phyloP scores from a whole-genome alignment of 768 basidiomycete species.

The Macrolepiota albuminosa region DNA sequence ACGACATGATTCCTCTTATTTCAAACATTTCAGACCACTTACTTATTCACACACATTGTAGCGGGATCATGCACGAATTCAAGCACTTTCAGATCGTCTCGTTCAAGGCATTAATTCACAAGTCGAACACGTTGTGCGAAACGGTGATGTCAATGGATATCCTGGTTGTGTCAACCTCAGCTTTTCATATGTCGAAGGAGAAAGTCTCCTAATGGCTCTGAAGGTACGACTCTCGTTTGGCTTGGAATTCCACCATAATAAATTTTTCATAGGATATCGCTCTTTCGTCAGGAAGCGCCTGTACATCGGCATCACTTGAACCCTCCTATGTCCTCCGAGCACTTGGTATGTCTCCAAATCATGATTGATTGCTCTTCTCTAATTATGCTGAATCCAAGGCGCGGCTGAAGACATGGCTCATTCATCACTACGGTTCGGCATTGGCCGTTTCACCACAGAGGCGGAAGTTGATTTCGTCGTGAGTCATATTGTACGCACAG shows the following conservation, averaged over 20 bases:
- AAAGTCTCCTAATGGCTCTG: slow-evolving; percentile 94
- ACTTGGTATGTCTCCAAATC: slow-evolving; percentile 49
- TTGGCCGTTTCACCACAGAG: slow-evolving; percentile 97
- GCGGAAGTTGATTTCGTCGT: slow-evolving; percentile 95
- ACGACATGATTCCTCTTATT: slow-evolving; percentile 22
- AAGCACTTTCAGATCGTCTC: slow-evolving; percentile 73
- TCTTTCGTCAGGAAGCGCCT: slow-evolving; percentile 95
- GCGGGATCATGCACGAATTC: slow-evolving; percentile 77
- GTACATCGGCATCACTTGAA: slow-evolving; percentile 96
- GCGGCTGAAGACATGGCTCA: slow-evolving; percentile 99
- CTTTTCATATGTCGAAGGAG: slow-evolving; percentile 96
- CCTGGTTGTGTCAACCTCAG: slow-evolving; percentile 95
- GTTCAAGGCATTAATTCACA: slow-evolving; percentile 75
- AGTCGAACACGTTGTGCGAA: slow-evolving; percentile 89
- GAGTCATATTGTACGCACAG: slow-evolving; percentile 81
- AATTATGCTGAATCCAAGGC: slow-evolving; percentile 36
- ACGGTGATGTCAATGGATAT: slow-evolving; percentile 89
- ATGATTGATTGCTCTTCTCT: neutral
- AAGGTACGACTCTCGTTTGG: slow-evolving; percentile 51
- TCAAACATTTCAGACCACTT: neutral
- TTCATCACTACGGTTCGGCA: slow-evolving; percentile 94
- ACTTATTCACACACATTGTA: slow-evolving; percentile 30
- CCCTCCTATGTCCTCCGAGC: slow-evolving; percentile 98
- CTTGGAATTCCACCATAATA: slow-evolving; percentile 5
- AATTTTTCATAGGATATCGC: slow-evolving; percentile 72